Base-by-base conservation (phyloP, 305 asterid genomes). In the Fraxinus velutina region DNA sequence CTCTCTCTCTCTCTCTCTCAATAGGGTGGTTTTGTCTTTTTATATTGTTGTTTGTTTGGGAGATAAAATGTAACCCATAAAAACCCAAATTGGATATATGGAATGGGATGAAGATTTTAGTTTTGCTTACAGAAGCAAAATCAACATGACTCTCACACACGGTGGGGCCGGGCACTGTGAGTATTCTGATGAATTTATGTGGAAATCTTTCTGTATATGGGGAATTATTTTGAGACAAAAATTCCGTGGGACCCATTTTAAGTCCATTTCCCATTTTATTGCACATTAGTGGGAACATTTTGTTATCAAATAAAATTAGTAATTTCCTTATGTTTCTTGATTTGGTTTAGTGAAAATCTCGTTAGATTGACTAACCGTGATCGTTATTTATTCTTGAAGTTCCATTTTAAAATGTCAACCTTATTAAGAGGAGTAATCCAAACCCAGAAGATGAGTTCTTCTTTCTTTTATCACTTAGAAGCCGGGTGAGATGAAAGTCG, bases 11-110 rank as follows among this genome's bases (percentile, higher is more conserved):
- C 85, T 81, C 57, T 57, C 60, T 17, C 62, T 78, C 86, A 42
- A 84, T 73, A 21, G 74, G 84, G 81, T 6, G 36, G 8, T 10
- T 79, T 83, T 91, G 90, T 89, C 91, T 89, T 87, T 86, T 84
- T 84, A 75, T 85, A 82, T 83, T 85, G 30, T 81, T 76, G 73
- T 86, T 86, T 81, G 83, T 80, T 84, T 81, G 27, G 34, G 74
- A 44, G 79, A 75, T 68, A 1, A 42, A 68, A 76, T 66, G 74
- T 27, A 68, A 68, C 39, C 37, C 74, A 27, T 24, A 37, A 37
- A 68, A 22, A 24, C 29, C 72, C 72, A 3, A 60, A 22, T 62
- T 1, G 55, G 55, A 60, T 60, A 2, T 7, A 57, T 79, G 64
- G 42, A 77, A 75, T 47, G 75, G 64, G 79, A 73, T 27, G 30